Evolutionary conservation across 345 rosid genomes (phyloP).

Genomic region (Gossypioides kirkii): DNA sequence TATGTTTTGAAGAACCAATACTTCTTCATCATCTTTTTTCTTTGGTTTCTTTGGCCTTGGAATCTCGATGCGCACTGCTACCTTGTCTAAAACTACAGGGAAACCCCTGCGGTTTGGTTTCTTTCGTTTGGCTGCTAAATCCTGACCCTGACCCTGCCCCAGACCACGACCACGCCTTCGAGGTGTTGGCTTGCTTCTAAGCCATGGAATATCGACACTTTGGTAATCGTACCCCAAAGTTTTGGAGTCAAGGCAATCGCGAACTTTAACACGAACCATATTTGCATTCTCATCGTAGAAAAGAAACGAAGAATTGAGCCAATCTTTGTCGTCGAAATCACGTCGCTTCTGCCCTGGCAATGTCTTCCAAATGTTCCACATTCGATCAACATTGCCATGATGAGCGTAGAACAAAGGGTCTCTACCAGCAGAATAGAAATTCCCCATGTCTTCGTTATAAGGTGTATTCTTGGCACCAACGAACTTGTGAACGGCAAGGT

Average conservation of each 20-base stretch:
- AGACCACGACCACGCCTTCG: background rate
- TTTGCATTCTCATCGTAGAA: no score
- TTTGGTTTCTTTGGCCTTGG: background rate
- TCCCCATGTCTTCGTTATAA: no score
- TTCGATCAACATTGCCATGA: no score
- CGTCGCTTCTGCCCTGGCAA: no score
- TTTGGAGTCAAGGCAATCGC: background rate
- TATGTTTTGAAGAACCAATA: background rate
- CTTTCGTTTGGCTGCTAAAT: background rate
- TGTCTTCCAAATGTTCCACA: no score
- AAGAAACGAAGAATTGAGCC: no score
- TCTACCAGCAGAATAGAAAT: no score
- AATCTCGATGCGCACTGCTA: background rate
- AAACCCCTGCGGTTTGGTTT: no score
- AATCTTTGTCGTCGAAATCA: no score
- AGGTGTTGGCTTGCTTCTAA: background rate
- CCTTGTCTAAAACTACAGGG: background rate
- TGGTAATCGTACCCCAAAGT: background rate
- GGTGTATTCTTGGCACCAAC: no score
- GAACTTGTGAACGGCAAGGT: no score
- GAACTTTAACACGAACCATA: background rate
- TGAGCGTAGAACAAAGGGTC: no score
- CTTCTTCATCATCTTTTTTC: background rate
- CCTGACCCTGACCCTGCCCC: background rate
- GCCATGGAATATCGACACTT: background rate